Conservation (phyloP, 2,329 filamentous ascomycete species). For the Penicillium sp. region DNA sequence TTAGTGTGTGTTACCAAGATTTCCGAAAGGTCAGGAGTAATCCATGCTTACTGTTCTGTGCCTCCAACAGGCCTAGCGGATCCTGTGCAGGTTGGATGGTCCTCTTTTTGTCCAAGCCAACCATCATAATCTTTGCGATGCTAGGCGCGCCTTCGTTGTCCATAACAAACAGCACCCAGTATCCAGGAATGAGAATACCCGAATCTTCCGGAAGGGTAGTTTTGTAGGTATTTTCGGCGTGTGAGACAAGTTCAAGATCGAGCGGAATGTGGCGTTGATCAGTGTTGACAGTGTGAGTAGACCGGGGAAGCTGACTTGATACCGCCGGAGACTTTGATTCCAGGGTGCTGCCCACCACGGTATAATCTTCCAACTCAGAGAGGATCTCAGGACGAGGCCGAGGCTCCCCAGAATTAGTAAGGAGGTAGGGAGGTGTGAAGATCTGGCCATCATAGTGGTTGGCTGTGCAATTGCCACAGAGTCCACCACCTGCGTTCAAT, state of each 20-base stretch:
- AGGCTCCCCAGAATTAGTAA: constrained; percentile 43
- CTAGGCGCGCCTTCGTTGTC: constrained; percentile 6
- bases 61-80: not conserved
- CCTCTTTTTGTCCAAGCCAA: not conserved
- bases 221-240: not conserved
- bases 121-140: constrained; percentile 5
- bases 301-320: constrained; percentile 42
- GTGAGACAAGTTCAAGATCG: constrained; percentile 4
- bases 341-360: constrained; percentile 44
- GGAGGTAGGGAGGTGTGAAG: constrained; percentile 56
- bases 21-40: not conserved
- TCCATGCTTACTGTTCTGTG: constrained; percentile 1
- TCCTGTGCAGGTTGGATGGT: not conserved
- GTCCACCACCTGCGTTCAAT: constrained; percentile 52
- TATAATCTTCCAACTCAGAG: constrained; percentile 19
- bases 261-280: constrained; percentile 56
- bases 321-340: constrained; percentile 41
- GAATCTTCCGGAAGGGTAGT: constrained; percentile 45
- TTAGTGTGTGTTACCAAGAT: not conserved
- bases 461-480: constrained; percentile 48
- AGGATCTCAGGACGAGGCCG: constrained; percentile 45
- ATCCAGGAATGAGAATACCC: constrained; percentile 52
- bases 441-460: constrained; percentile 58
- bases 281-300: constrained; percentile 57
- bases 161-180: constrained; percentile 54